Base-by-base conservation (phyloP, 2,329 filamentous ascomycete species). In the Fusarium kyushuense region DNA sequence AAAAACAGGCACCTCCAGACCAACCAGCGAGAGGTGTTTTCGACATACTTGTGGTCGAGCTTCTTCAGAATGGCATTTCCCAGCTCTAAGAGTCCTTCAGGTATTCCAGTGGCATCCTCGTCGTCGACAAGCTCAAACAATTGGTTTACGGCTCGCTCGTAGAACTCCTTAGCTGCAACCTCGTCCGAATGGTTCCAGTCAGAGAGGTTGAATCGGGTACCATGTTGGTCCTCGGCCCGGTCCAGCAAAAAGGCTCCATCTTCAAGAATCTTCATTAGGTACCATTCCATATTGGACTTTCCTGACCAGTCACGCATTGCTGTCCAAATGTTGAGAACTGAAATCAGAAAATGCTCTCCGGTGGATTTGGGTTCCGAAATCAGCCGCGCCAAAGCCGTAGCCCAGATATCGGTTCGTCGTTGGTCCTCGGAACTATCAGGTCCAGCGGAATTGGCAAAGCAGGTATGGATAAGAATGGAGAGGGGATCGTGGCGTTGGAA, bases 1-100 rank as follows among this genome's bases (percentile, higher is more conserved):
- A 93, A 92, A 77, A 98, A 97, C 65, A 97, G 90, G 89, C 95
- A 99, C 76, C 94, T 92, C 73, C 91, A 92, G 67, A 97, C 90
- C 69, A 98, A 87, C 83, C 94, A 96, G 71, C 89, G 89, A 65
- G 93, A 89, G 38, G 93, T 93, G 70, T 88, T 89, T 69, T 92
- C 90, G 65, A 92, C 89, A 68, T 87, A 87, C 70, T 91, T 90
- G 69, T 85, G 85, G 68, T 92, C 89, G 62, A 97, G 83, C 73
- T 94, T 94, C 61, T 86, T 86, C 43, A 97, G 82, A 62, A 97
- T 93, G 67, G 93, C 92, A 77, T 91, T 92, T 68, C 93, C 92
- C 70, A 99, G 87, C 75, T 94, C 91, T 75, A 97, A 81, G 21
- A 96, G 90, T 58, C 93, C 92, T 74, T 92, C 89, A 4, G 96